A percentile compares a stretch with the other conserved stretches of the same genome.
phyloP scores from a whole-genome alignment of 2,329 filamentous ascomycete species.

The Ceratocystis cubensis region DNA sequence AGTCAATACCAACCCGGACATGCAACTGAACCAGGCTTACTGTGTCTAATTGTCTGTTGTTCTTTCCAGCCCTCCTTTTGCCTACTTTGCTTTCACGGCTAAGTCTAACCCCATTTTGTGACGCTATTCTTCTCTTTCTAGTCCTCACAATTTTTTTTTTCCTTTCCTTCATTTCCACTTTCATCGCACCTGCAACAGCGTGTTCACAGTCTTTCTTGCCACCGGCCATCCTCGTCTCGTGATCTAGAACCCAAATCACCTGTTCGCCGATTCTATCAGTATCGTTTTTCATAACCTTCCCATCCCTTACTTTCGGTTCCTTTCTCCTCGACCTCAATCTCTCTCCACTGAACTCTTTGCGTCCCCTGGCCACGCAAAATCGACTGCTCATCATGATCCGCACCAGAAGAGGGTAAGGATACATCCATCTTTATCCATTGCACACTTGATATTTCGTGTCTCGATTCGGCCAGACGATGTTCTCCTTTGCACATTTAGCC shows the following conservation, averaged over 20 bases:
- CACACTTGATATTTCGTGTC: neutral
- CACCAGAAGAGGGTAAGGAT: conserved; percentile 18
- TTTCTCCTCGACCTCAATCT: no score
- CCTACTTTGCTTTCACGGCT: neutral
- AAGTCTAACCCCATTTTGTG: no score
- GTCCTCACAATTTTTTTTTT: neutral
- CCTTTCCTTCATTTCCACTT: conserved; percentile 3
- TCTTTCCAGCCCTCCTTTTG: neutral
- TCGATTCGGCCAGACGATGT: neutral
- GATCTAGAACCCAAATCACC: no score
- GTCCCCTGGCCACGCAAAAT: neutral
- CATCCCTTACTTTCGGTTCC: neutral
- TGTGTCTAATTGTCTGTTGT: neutral
- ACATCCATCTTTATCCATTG: neutral
- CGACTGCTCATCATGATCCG: conserved; percentile 15
- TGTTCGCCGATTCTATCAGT: no score
- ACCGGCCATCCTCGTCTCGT: no score
- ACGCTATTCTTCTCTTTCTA: neutral
- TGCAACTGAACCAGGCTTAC: neutral
- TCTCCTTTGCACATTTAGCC: neutral
- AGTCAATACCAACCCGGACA: neutral
- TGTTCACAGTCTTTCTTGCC: no score
- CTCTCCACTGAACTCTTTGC: neutral
- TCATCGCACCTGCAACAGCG: neutral
- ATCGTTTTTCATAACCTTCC: neutral